Conservation (phyloP, 441 rosid genomes). For the Metrosideros polymorpha region DNA sequence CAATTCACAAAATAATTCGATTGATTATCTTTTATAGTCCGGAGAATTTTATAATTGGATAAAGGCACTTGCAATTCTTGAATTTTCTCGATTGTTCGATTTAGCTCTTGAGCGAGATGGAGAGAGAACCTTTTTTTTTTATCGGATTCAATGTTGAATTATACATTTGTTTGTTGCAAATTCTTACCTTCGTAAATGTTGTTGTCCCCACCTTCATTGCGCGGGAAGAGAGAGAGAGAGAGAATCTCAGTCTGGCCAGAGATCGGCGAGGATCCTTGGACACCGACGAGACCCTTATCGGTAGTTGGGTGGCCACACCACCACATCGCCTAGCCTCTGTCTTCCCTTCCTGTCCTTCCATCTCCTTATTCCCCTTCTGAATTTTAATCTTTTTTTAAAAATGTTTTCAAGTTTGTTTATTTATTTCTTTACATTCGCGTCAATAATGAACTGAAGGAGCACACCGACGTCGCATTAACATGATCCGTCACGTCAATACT, state of each 20-base stretch:
- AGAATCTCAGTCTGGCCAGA: not conserved
- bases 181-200: not conserved
- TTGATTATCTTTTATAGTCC: not conserved
- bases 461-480: not conserved
- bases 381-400: not conserved
- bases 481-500: rapidly evolving
- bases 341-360: not conserved
- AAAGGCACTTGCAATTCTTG: no score
- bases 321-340: not conserved
- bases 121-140: rapidly evolving
- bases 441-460: no score
- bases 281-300: not conserved
- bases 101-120: rapidly evolving
- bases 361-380: not conserved
- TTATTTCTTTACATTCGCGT: no score
- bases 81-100: not conserved
- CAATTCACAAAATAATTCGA: not conserved
- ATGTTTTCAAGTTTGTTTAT: no score
- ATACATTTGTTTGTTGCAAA: not conserved
- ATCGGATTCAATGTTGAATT: not conserved
- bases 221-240: not conserved
- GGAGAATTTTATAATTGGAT: not conserved
- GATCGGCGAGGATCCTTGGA: not conserved
- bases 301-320: not conserved
- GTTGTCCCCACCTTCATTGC: rapidly evolving